These are phyloP conservation scores for Bondarzewia mesenterica DNA, from an alignment of 1,284 basidiomycete genomes.

Conservation along the genomic window DNA sequence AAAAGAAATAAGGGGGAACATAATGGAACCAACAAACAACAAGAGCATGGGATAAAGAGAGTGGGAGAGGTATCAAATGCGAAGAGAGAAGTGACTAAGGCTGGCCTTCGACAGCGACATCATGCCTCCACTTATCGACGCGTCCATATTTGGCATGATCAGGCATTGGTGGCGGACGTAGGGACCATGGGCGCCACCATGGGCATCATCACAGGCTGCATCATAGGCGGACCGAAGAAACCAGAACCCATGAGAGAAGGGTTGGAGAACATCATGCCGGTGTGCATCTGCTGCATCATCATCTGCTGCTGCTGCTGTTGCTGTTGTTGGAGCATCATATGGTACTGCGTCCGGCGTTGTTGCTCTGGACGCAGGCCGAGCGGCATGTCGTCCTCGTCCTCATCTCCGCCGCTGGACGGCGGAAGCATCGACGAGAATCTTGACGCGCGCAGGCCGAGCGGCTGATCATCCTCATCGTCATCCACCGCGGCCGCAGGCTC, in stretches of 20 bases:
- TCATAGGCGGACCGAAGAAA: conserved; percentile 50
- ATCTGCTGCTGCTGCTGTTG: conserved; percentile 50
- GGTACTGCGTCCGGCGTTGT: conserved; percentile 64
- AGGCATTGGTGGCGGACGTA: conserved; percentile 52
- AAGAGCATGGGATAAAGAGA: background rate
- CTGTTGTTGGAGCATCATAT: conserved; percentile 50
- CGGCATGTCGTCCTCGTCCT: conserved; percentile 39
- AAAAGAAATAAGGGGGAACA: conserved; percentile 1
- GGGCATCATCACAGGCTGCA: conserved; percentile 39
- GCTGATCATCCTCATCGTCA: conserved; percentile 63
- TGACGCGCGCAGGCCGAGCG: conserved; percentile 59
- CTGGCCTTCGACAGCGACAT: conserved; percentile 64
- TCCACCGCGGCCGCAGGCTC: conserved; percentile 23
- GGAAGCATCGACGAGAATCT: conserved; percentile 21
- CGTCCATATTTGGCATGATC: conserved; percentile 58
- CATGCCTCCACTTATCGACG: conserved; percentile 73
- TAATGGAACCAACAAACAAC: background rate
- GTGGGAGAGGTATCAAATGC: conserved; percentile 6
- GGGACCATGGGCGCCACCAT: conserved; percentile 25
- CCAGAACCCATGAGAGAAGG: conserved; percentile 59
- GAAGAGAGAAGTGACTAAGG: conserved; percentile 12
- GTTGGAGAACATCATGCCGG: conserved; percentile 63
- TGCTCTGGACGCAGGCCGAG: conserved; percentile 73
- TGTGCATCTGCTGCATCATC: conserved; percentile 74
- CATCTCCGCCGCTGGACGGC: conserved; percentile 13